These are phyloP conservation scores for Colletotrichum sp. DNA, from an alignment of 2,329 filamentous ascomycete species.

Conservation along the genomic window DNA sequence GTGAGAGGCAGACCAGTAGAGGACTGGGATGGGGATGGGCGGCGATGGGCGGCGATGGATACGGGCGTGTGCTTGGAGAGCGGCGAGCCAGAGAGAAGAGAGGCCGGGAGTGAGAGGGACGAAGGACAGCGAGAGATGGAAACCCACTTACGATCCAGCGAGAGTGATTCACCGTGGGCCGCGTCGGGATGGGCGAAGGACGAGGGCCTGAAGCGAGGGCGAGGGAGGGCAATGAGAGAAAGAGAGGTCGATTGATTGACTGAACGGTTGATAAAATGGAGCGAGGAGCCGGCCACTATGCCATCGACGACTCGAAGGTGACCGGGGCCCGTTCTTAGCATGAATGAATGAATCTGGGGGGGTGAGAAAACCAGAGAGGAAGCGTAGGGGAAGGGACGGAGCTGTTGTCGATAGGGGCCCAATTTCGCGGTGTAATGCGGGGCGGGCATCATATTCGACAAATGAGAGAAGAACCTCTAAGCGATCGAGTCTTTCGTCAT, in stretches of 20 bases:
- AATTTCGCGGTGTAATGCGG: too few relatives aligned
- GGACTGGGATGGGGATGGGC: not conserved
- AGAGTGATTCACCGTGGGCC: constrained; percentile 16
- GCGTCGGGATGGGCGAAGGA: constrained; percentile 20
- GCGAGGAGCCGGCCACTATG: constrained; percentile 21
- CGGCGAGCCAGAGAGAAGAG: not conserved
- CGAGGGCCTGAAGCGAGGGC: not conserved
- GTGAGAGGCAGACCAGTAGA: not conserved
- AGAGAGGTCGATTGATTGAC: constrained; percentile 9
- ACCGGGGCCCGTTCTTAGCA: constrained; percentile 33
- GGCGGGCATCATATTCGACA: too few relatives aligned
- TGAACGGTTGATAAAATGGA: constrained; percentile 19
- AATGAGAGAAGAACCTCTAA: too few relatives aligned
- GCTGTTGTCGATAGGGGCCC: constrained; percentile 32
- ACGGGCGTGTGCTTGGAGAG: not conserved
- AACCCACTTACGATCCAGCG: constrained; percentile 20
- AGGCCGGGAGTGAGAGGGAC: not conserved
- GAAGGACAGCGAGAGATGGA: not conserved
- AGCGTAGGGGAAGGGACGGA: constrained; percentile 22
- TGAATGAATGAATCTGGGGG: constrained; percentile 36
- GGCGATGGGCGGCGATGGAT: not conserved
- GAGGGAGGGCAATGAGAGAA: not conserved
- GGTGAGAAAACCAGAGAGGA: constrained; percentile 26
- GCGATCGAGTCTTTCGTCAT: too few relatives aligned
- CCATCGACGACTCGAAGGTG: constrained; percentile 16